Evolutionary conservation across 2,329 filamentous ascomycete species (phyloP), one percentile per base, ranked within the genome.

Genomic region (Zasmidium angulare): DNA sequence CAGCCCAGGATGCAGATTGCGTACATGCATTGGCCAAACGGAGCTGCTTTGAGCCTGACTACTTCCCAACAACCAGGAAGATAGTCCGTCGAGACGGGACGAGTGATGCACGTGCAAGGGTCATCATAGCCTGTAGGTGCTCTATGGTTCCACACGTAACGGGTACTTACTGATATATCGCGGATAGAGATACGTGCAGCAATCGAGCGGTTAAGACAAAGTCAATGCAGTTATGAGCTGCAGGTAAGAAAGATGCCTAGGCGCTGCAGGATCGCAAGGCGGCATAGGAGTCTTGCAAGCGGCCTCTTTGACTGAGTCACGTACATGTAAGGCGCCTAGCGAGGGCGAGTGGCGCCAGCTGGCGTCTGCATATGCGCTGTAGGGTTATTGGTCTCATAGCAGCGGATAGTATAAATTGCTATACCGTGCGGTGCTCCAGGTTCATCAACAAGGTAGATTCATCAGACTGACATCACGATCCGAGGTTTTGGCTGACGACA

Each of bases 401-500:
- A 43, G 36, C 36, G 36, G 36, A 46, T 55, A 55, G 47, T 49
- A 31, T 55, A 48, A 46, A 55, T 1, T 31, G 49, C 22, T 20
- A 26, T 24, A 24, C 17, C 10, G 31, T 19, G 20, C 47, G 43
- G 43, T 55, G 53, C n/a, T n/a, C n/a, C n/a, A n/a, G 53, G 24
- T 40, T 22, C n/a, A n/a, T n/a, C n/a, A n/a, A n/a, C n/a, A 19
- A 43, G 36, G 36, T 43, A 51, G 49, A 51, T 26, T 14, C 49
- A 20, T 53, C 20, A 22, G 21, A 52, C 48, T 51, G 31, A 57
- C 29, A 36, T 52, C 48, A 52, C n/a, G 36, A 46, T 23, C 53
- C 53, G 53, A 55, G 47, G 22, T 22, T 55, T 24, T 55, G 53
- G 53, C 53, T 55, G 43, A 55, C 53, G 21, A 48, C 20, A n/a